Conservation (phyloP, 2,329 filamentous ascomycete species). For the Penicillium hordei region DNA sequence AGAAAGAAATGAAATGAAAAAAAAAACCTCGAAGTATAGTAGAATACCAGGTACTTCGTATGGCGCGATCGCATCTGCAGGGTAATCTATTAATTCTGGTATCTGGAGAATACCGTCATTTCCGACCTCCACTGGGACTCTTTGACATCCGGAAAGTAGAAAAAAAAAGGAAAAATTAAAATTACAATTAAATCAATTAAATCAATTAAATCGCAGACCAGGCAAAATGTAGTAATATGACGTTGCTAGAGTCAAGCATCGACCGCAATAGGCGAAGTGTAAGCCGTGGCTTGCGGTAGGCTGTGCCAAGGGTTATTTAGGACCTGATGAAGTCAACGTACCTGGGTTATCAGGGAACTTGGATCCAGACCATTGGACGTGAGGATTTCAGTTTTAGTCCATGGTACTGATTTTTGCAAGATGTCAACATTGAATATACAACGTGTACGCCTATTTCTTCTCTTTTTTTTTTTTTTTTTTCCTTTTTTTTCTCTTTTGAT, state of each 20-base stretch:
- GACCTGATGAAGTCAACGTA: background rate
- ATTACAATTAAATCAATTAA: background rate
- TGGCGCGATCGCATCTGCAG: background rate
- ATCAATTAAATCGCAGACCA: constrained; percentile 8
- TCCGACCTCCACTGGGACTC: background rate
- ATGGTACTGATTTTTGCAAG: background rate
- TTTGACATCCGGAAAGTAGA: background rate
- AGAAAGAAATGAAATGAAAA: constrained; percentile 7
- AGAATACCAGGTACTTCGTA: background rate
- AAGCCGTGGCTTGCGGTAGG: background rate
- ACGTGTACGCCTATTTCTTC: background rate
- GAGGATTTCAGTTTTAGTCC: background rate
- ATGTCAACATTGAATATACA: background rate
- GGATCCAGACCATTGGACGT: background rate
- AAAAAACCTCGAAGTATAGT: background rate
- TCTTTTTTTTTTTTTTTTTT: background rate
- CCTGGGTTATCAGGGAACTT: background rate
- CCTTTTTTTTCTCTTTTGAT: background rate
- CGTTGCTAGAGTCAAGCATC: constrained; percentile 9
- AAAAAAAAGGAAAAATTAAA: background rate
- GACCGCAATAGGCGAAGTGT: constrained; percentile 8
- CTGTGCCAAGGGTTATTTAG: constrained; percentile 3
- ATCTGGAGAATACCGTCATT: constrained; percentile 12
- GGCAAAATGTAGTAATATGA: constrained; percentile 14
- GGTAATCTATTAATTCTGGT: background rate